Conservation (phyloP, 495 filamentous ascomycete species). For the Elasticomyces elasticus region DNA sequence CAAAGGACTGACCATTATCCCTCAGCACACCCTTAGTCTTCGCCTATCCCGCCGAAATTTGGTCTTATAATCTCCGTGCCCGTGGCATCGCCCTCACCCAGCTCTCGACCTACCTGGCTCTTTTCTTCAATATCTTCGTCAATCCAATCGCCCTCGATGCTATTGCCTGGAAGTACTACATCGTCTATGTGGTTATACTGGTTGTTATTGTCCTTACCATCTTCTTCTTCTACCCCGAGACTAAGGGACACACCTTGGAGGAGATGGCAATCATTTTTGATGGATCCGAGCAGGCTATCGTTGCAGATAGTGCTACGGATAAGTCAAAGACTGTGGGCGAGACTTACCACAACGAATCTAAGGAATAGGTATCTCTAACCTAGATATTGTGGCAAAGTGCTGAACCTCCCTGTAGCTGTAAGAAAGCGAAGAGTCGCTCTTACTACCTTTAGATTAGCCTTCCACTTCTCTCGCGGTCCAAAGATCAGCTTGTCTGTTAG, state of each 20-base stretch:
- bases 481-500: no score
- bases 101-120: background rate
- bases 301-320: no score
- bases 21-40: conserved; percentile 43
- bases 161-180: conserved; percentile 25
- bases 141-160: conserved; percentile 26
- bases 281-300: no score
- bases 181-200: conserved; percentile 3
- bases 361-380: no score
- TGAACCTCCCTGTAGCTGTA: no score
- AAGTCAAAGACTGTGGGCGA: no score
- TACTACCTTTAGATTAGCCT: no score
- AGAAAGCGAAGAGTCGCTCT: no score
- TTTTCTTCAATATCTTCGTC: conserved; percentile 35
- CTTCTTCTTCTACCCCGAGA: conserved; percentile 12
- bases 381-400: no score
- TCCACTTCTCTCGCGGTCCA: no score
- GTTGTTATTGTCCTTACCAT: background rate
- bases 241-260: conserved; percentile 2
- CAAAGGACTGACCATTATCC: no score
- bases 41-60: conserved; percentile 48
- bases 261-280: conserved; percentile 12
- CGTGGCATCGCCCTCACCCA: conserved; percentile 52
- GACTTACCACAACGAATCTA: no score
- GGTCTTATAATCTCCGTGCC: conserved; percentile 55